Evolutionary conservation across 371 early-diverging fungal species (phyloP).

Genomic region (Mortierella polycephala): DNA sequence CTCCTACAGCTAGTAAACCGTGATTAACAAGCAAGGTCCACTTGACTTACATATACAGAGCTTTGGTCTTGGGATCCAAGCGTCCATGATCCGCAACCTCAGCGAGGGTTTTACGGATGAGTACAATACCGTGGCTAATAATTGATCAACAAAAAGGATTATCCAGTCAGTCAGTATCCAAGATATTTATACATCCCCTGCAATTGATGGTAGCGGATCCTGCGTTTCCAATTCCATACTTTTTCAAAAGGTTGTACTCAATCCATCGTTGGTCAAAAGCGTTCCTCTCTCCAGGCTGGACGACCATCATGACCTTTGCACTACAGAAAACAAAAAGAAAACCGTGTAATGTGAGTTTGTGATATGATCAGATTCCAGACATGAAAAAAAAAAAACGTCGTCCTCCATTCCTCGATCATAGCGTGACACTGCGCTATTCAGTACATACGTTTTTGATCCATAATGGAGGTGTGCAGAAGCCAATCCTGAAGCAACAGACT

Average conservation of each 20-base stretch:
- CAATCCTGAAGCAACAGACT: constrained; percentile 80
- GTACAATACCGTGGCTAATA: constrained; percentile 69
- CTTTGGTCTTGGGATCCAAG: constrained; percentile 65
- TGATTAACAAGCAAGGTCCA: background rate
- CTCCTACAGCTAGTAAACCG: background rate
- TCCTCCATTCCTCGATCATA: background rate
- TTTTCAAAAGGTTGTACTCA: constrained; percentile 82
- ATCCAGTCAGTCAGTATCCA: background rate
- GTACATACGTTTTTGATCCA: constrained; percentile 70
- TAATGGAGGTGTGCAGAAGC: constrained; percentile 87
- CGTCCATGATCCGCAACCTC: constrained; percentile 70
- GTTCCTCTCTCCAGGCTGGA: constrained; percentile 95
- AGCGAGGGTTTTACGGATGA: constrained; percentile 74
- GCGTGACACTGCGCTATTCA: background rate
- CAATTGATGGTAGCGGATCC: background rate
- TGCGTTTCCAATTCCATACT: constrained; percentile 56
- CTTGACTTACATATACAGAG: constrained; percentile 68
- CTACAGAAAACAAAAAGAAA: constrained; percentile 56
- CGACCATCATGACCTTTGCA: constrained; percentile 88
- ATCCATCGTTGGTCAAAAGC: constrained; percentile 95
- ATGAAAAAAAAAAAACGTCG: too few species aligned
- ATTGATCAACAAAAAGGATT: too few species aligned
- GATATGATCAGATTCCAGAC: background rate
- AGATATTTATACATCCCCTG: background rate
- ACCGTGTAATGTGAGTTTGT: background rate